Evolutionary conservation across 495 filamentous ascomycete species (phyloP), one percentile per base, ranked within the genome.

Genomic region (Xylaria nigripes): DNA sequence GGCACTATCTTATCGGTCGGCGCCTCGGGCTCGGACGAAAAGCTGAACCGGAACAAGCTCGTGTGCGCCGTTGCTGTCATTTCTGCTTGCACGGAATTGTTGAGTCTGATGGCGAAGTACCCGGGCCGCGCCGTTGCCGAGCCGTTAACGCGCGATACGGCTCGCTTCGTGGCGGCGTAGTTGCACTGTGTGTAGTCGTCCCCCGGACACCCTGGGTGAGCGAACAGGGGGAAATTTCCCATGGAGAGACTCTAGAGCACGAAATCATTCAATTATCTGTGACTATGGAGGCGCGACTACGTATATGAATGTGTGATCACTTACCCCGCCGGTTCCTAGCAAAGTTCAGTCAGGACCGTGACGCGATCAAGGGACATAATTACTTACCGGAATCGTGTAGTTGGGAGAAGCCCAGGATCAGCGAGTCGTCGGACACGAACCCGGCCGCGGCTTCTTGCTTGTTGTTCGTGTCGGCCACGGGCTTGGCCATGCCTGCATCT

Each of bases 191-290:
- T 65, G 54, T 81, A 70, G 53, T 85, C 75, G 55, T 87, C 81
- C 16, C 77, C 75, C 0, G 81, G 76, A 52, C 87, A 91, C 23
- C 79, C 72, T 7, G 82, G 75, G 36, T 86, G 81, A 1, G 81
- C 74, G 56, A 90, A 90, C 0, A 90, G 71, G 0, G 86, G 84
- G 58, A 90, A 90, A 62, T 89, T 87, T 23, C 87, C 87, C 57
- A 91, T 61, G 2, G 83, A 87, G 9, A 84, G 74, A 10, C 72
- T 66, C 67, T 69, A 56, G 13, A 27, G 15, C 50, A 40, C 44
- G 46, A 13, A 1, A 16, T 64, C 45, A 71, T 45, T 68, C 68
- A 55, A 64, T 25, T 59, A 63, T 40, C 58, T 56, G 9, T 59
- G 27, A 55, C 16, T 32, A 30, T n/a, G n/a, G n/a, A n/a, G n/a